Conservation (phyloP, 2,329 filamentous ascomycete species). For the Hypomyces rosellus region DNA sequence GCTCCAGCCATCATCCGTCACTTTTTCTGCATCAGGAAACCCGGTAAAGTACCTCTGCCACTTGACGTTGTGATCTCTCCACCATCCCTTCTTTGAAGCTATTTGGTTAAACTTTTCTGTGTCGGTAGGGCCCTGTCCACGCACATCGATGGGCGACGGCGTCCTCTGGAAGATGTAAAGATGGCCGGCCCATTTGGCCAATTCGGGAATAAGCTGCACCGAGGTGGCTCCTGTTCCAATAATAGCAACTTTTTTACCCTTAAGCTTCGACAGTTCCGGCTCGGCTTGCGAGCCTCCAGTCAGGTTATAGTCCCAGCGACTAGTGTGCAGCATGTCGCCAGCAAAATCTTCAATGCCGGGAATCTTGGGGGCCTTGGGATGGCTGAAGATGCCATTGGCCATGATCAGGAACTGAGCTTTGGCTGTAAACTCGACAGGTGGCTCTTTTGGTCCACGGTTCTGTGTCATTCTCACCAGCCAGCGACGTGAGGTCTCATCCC, state of each 20-base stretch:
- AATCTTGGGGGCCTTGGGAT: slow-evolving; percentile 38
- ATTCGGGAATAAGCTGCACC: slow-evolving; percentile 37
- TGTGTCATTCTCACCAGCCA: slow-evolving; percentile 19
- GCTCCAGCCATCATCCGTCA: slow-evolving; percentile 44
- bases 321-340: slow-evolving; percentile 40
- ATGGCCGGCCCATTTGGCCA: slow-evolving; percentile 42
- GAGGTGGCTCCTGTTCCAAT: slow-evolving; percentile 46
- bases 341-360: slow-evolving; percentile 34
- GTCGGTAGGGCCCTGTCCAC: slow-evolving; percentile 35
- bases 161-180: slow-evolving; percentile 54
- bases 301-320: slow-evolving; percentile 38
- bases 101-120: slow-evolving; percentile 33
- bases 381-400: slow-evolving; percentile 33
- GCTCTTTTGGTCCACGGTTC: slow-evolving; percentile 19
- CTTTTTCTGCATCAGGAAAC: slow-evolving; percentile 29
- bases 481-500: slow-evolving; percentile 34
- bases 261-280: slow-evolving; percentile 37
- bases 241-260: slow-evolving; percentile 40
- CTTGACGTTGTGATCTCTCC: slow-evolving; percentile 29
- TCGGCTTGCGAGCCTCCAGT: slow-evolving; percentile 36
- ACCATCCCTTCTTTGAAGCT: slow-evolving; percentile 40
- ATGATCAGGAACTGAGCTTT: slow-evolving; percentile 34
- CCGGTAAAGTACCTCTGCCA: slow-evolving; percentile 29
- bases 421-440: slow-evolving; percentile 22
- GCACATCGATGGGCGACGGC: slow-evolving; percentile 35